Evolutionary conservation across 768 basidiomycete genomes (phyloP), one percentile per base, ranked within the genome.

Genomic region (Russula vinacea): DNA sequence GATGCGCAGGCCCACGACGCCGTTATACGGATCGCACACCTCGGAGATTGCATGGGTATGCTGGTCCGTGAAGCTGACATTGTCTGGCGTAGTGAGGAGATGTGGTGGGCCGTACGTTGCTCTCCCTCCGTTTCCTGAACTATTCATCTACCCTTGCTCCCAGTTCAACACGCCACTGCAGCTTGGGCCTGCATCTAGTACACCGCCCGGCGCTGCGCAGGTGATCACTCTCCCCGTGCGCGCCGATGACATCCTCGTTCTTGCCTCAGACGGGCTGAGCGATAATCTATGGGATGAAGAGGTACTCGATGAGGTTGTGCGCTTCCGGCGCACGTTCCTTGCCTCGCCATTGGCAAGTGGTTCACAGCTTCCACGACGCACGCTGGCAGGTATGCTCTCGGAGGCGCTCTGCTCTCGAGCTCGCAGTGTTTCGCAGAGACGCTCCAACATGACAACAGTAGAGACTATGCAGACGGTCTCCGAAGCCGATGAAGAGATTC

Each of bases 201-300:
- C 85, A 22, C 81, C 80, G 29, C 88, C 90, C 70, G 71, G 79
- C 22, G 83, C 90, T 55, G 89, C 91, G 2, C 87, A 86, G 62
- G 76, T 86, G 6, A 83, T 88, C 68, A 83, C 83, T 0, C 76
- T 92, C 0, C 88, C 88, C 26, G 89, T 91, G 3, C 78, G 79
- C 65, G 79, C 81, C 24, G 83, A 88, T 62, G 90, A 91, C 64
- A 87, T 92, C 58, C 81, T 94, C 60, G 88, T 94, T 66, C 82
- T 94, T 45, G 87, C 90, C 0, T 84, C 82, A 22, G 92, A 94
- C 69, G 92, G 92, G 1, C 77, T 94, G 56, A 84, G 85, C 66
- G 92, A 94, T 74, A 94, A 94, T 70, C 76, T 94, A 26, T 94
- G 92, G 88, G 91, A 93, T 69, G 86, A 88, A 69, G 92, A 94